Evolutionary conservation across 768 basidiomycete genomes (phyloP).

Genomic region (Podaxis sp.): DNA sequence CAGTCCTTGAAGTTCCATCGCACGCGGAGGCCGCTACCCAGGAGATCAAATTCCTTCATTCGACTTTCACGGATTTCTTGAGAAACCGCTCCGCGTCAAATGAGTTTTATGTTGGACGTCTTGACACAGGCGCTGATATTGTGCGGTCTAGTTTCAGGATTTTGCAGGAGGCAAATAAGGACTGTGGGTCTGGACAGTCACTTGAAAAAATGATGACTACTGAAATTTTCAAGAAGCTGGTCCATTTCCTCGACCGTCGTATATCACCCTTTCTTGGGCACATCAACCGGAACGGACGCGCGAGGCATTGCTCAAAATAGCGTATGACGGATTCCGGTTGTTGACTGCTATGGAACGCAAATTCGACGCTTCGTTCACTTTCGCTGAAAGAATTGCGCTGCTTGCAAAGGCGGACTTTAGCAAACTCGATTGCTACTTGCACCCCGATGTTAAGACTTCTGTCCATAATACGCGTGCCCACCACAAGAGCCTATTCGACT

Average conservation of each 20-base stretch:
- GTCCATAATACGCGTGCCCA: neutral
- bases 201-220: neutral
- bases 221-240: neutral
- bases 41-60: slow-evolving; percentile 2
- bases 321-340: slow-evolving; percentile 1
- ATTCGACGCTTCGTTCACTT: neutral
- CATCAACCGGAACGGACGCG: neutral
- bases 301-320: neutral
- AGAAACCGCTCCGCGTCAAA: neutral
- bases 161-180: slow-evolving; percentile 3
- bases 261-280: slow-evolving; percentile 2
- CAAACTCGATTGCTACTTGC: slow-evolving; percentile 8
- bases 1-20: neutral
- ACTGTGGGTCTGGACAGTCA: neutral
- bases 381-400: neutral
- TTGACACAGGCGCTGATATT: neutral
- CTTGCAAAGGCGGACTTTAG: slow-evolving; percentile 6
- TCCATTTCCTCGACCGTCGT: neutral
- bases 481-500: slow-evolving; percentile 1
- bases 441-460: slow-evolving; percentile 4
- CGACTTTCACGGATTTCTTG: slow-evolving; percentile 4
- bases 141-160: slow-evolving; percentile 3
- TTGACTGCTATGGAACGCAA: neutral
- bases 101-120: neutral
- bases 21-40: neutral